Evolutionary conservation across 352 stramenopile genomes (phyloP), one percentile per base, ranked within the genome.

Genomic region (Globisporangium lucens): DNA sequence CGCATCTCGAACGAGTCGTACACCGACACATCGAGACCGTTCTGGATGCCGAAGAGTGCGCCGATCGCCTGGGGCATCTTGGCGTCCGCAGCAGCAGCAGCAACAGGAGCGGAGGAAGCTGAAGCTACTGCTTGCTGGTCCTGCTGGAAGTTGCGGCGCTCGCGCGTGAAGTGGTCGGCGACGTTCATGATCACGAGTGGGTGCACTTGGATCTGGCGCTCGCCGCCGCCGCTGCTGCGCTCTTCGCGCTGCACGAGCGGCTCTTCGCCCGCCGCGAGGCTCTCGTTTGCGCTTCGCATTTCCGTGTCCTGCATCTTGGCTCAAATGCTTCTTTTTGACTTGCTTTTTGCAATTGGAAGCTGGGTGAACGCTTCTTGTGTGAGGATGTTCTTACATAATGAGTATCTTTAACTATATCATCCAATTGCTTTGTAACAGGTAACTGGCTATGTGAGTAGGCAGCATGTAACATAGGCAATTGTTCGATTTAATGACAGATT

Each of bases 121-220:
- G 56, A 17, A 33, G 27, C 13, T 8, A 38, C 43, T 29, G 29
- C 36, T 41, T 56, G 22, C 43, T 71, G 64, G 24, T 61, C 58
- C 56, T 80, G 66, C 68, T 83, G 77, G 68, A 78, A 82, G 61
- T 83, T 80, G 69, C 79, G 81, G 64, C 87, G 82, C 72, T 89
- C 79, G 35, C 95, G 91, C 60, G 96, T 98, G 72, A 96, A 97
- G 76, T 99, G 96, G 76, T 99, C 96, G 0, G 91, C 90, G 65
- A 98, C 90, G 75, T 97, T 97, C 65, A 98, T 94, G 72, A 98
- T 87, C 41, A 97, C 91, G 30, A 98, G 82, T 66, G 87, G 87
- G 56, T 95, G 87, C 63, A 95, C 80, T 68, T 90, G 79, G 27
- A 93, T 83, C 63, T 89, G 81, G 1, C 85, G 75, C 72, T 93